Evolutionary conservation across 495 filamentous ascomycete species (phyloP), one percentile per base, ranked within the genome.

Genomic region (Xylaria nigripes): DNA sequence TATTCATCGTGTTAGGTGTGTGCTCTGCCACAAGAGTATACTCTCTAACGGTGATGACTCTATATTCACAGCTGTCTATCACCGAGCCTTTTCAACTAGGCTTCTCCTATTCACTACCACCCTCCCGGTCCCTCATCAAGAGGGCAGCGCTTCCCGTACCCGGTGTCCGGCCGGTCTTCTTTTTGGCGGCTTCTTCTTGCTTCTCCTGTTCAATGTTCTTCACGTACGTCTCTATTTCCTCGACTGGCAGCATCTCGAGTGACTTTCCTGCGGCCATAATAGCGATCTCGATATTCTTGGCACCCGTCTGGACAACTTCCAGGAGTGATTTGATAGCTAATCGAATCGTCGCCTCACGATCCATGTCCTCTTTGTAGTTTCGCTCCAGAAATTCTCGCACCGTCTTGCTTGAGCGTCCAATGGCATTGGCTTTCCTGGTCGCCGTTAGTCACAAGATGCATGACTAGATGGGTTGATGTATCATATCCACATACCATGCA

Each of bases 181-280:
- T 96, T 80, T 87, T 92, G 29, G 87, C 87, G 10, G 91, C 92
- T 75, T 97, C 93, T 74, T 96, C 93, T 67, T 96, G 90, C 81
- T 98, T 98, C 81, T 97, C 93, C 57, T 88, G 85, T 77, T 98
- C 94, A 62, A 98, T 97, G 75, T 79, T 92, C 83, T 96, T 96
- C 59, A 98, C 93, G 65, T 94, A 96, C 46, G 79, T 77, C 75
- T 98, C 93, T 59, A 98, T 96, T 54, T 93, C 89, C 71, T 96
- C 94, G 44, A 91, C 83, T 8, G 89, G 86, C 57, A 98, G 79
- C 88, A 96, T 92, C 80, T 97, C 94, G 51, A 98, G 77, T 13
- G 76, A 63, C 76, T 93, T 87, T 44, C 89, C 92, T n/a, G 93
- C 89, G 23, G 90, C 86, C 93, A 98, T 96, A 68, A 98, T 86